A percentile compares a stretch with the other conserved stretches of the same genome.
phyloP scores from a whole-genome alignment of 805 yeast genomes.

The Komagataella pastoris region DNA sequence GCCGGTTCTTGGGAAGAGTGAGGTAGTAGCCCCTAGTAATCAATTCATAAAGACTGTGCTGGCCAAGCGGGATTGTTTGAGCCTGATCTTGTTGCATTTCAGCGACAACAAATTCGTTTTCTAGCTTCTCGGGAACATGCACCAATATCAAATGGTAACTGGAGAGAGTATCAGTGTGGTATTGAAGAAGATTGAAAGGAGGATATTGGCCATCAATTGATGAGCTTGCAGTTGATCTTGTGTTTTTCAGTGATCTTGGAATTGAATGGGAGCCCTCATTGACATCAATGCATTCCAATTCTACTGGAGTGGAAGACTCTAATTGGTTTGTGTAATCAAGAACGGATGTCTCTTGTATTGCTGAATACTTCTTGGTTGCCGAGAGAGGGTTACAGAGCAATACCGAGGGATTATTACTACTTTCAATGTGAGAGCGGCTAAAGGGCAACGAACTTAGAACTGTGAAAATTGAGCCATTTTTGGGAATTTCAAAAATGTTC shows the following conservation, averaged over 20 bases:
- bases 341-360: constrained; percentile 1
- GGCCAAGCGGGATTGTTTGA: constrained; percentile 14
- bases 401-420: not conserved
- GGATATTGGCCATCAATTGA: constrained; percentile 33
- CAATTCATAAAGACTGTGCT: constrained; percentile 21
- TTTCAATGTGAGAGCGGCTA: too few relatives aligned
- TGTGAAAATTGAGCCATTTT: not conserved
- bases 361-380: constrained; percentile 2
- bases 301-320: constrained; percentile 21
- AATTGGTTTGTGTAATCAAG: constrained; percentile 23
- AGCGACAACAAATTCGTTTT: constrained; percentile 22
- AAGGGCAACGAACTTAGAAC: not conserved
- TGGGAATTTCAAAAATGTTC: not conserved
- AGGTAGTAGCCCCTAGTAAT: constrained; percentile 24
- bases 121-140: constrained; percentile 17
- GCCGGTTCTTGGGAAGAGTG: constrained; percentile 26
- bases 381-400: not conserved
- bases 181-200: constrained; percentile 37
- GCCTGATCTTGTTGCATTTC: constrained; percentile 17
- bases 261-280: constrained; percentile 22
- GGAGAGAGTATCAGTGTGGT: constrained; percentile 22
- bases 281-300: constrained; percentile 33
- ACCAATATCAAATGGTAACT: constrained; percentile 38
- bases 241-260: constrained; percentile 34
- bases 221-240: constrained; percentile 32